Conservation (phyloP, 768 basidiomycete genomes). For the Amanita thiersii region DNA sequence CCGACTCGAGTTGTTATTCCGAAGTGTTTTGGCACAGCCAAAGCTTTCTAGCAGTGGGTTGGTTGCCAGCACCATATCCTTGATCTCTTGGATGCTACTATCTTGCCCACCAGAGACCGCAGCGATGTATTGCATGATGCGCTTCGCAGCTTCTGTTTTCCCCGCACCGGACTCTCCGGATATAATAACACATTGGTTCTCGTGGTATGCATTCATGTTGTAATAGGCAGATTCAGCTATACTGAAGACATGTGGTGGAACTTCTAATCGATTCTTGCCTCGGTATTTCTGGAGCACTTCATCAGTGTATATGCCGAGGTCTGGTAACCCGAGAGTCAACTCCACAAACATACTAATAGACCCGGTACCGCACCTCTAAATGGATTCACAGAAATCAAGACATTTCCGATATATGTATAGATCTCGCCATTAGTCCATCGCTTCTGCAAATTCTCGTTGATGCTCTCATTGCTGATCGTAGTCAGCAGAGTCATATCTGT, state of each 20-base stretch:
- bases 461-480: constrained; percentile 93
- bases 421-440: constrained; percentile 94
- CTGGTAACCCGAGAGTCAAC: constrained; percentile 28
- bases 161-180: constrained; percentile 98
- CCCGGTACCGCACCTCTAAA: constrained; percentile 61
- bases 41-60: constrained; percentile 97
- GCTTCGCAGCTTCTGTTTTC: constrained; percentile 98
- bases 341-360: constrained; percentile 2
- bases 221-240: constrained; percentile 98
- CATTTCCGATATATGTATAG: constrained; percentile 98
- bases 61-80: constrained; percentile 99
- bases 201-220: constrained; percentile 98
- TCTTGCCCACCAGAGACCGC: constrained; percentile 88
- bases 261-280: constrained; percentile 96
- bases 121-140: constrained; percentile 99
- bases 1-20: constrained; percentile 97
- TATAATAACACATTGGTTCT: constrained; percentile 99
- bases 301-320: constrained; percentile 97
- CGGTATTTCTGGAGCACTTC: constrained; percentile 78
- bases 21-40: constrained; percentile 96
- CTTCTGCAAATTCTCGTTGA: constrained; percentile 98
- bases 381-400: constrained; percentile 98
- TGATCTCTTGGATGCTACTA: constrained; percentile 92
- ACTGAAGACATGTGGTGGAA: constrained; percentile 95
- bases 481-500: constrained; percentile 97